Conservation (phyloP, 2,329 filamentous ascomycete species). For the Thelonectria discophora region DNA sequence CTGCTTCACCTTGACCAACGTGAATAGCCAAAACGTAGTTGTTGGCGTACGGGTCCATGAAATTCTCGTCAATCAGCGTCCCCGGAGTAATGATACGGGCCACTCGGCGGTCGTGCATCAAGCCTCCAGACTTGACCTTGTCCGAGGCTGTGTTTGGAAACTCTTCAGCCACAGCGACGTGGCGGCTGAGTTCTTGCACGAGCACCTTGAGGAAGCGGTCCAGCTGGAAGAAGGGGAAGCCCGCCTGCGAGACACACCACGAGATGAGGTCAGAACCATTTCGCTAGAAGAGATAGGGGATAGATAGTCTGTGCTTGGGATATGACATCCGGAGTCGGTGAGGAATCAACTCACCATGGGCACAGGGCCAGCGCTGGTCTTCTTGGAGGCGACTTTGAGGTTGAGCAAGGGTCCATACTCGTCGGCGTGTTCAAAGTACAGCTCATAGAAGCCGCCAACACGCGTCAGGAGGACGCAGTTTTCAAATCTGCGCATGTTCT, state of each 20-base stretch:
- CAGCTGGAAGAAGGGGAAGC: constrained; percentile 92
- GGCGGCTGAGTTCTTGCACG: constrained; percentile 88
- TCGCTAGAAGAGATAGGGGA: constrained; percentile 3
- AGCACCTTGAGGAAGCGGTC: constrained; percentile 93
- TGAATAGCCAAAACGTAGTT: constrained; percentile 91
- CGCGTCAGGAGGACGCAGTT: constrained; percentile 92
- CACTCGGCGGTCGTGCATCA: constrained; percentile 86
- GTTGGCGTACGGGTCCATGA: constrained; percentile 92
- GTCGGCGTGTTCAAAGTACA: constrained; percentile 96
- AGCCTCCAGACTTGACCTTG: constrained; percentile 77
- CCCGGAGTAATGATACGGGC: constrained; percentile 91
- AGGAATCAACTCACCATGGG: constrained; percentile 73
- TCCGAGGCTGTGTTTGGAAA: constrained; percentile 77
- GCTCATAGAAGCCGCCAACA: constrained; percentile 95
- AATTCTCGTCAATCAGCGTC: constrained; percentile 96
- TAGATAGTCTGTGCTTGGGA: background rate
- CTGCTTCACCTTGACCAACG: constrained; percentile 7
- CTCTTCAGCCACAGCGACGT: constrained; percentile 95
- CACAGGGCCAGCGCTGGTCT: constrained; percentile 79
- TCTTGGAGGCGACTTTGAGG: constrained; percentile 84
- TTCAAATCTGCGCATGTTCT: constrained; percentile 89
- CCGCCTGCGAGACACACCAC: constrained; percentile 64
- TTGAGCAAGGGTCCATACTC: constrained; percentile 87
- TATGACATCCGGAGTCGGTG: constrained; percentile 13
- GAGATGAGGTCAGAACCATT: constrained; percentile 22